Conservation (phyloP, 2,329 filamentous ascomycete species). For the Eutypa lata region DNA sequence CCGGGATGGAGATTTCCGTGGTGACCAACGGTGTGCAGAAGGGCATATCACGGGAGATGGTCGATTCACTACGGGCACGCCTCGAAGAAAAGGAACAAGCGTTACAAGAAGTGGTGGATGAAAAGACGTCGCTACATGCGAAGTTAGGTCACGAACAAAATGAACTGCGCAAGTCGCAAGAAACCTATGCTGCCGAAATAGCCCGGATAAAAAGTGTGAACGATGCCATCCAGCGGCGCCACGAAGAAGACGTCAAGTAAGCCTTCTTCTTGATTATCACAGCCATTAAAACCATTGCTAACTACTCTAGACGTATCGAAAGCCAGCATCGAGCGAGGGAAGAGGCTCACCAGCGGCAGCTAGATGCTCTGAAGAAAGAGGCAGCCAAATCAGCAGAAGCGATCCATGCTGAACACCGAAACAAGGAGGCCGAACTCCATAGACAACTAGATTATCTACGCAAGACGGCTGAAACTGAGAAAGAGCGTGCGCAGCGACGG, state of each 20-base stretch:
- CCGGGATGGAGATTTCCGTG: conserved; percentile 80
- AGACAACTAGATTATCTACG: conserved; percentile 42
- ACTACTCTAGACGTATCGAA: conserved; percentile 36
- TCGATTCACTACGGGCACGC: conserved; percentile 79
- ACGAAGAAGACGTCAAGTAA: conserved; percentile 63
- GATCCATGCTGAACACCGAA: conserved; percentile 27
- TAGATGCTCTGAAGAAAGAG: conserved; percentile 22
- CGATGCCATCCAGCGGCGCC: conserved; percentile 66
- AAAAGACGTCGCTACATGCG: conserved; percentile 45
- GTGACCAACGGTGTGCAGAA: conserved; percentile 77
- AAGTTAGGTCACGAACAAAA: conserved; percentile 69
- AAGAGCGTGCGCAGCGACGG: conserved; percentile 25
- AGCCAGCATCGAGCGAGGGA: conserved; percentile 42
- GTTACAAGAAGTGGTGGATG: conserved; percentile 45
- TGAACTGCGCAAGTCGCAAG: conserved; percentile 66
- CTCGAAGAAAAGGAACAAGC: conserved; percentile 66
- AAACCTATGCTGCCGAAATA: conserved; percentile 52
- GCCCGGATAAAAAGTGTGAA: conserved; percentile 61
- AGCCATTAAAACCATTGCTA: conserved; percentile 2
- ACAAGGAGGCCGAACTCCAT: conserved; percentile 35
- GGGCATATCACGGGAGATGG: conserved; percentile 88
- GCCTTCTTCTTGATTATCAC: conserved; percentile 23
- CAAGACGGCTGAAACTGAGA: conserved; percentile 34
- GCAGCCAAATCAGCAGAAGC: conserved; percentile 19
- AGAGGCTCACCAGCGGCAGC: conserved; percentile 33